phyloP scores from a whole-genome alignment of 2,329 filamentous ascomycete species.

The Aspergillus piperis region DNA sequence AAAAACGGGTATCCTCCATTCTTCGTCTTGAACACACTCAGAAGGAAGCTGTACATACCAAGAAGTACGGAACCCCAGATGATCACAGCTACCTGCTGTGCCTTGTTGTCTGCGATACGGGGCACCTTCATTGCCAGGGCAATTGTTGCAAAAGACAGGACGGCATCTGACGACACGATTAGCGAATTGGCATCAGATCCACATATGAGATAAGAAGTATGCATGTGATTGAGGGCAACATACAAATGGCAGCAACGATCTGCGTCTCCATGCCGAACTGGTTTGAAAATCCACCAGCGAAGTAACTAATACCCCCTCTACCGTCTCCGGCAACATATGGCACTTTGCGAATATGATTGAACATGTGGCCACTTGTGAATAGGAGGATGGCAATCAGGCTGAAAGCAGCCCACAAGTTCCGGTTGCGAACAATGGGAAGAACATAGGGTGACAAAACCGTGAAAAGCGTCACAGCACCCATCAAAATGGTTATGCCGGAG shows the following conservation, averaged over 20 bases:
- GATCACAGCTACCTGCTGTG: constrained; percentile 79
- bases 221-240: constrained; percentile 42
- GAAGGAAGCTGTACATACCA: constrained; percentile 86
- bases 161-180: constrained; percentile 58
- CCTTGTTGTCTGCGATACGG: constrained; percentile 73
- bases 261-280: constrained; percentile 95
- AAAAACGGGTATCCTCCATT: constrained; percentile 94
- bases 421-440: constrained; percentile 78
- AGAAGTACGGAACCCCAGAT: constrained; percentile 77
- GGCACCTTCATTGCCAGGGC: constrained; percentile 90
- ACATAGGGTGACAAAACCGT: constrained; percentile 76
- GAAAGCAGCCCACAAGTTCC: constrained; percentile 89
- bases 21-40: constrained; percentile 92
- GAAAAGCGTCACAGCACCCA: constrained; percentile 69
- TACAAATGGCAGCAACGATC: constrained; percentile 91
- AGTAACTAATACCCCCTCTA: constrained; percentile 82
- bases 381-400: constrained; percentile 86
- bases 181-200: constrained; percentile 19
- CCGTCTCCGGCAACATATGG: constrained; percentile 88
- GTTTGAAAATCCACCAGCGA: constrained; percentile 87
- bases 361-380: constrained; percentile 98
- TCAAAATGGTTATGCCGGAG: constrained; percentile 64
- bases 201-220: not conserved
- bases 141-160: constrained; percentile 87
- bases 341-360: constrained; percentile 95